Conservation (phyloP, 2,329 filamentous ascomycete species). For the Neonectria magnoliae region DNA sequence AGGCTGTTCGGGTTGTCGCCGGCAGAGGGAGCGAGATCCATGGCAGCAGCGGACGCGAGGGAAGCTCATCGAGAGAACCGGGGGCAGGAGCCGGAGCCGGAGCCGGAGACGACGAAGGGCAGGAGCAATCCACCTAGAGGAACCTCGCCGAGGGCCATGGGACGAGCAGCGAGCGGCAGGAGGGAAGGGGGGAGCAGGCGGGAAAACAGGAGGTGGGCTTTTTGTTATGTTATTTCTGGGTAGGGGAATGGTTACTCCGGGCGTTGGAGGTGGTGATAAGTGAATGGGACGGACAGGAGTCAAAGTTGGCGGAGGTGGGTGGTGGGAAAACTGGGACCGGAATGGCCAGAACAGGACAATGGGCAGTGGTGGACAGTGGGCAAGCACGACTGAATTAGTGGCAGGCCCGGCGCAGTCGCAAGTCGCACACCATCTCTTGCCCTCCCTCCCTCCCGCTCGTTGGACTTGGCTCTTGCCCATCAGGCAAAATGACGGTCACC, state of each 20-base stretch:
- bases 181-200: background rate
- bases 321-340: conserved; percentile 41
- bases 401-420: conserved; percentile 1
- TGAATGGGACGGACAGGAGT: conserved; percentile 28
- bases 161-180: background rate
- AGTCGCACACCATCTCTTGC: background rate
- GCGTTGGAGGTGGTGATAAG: conserved; percentile 22
- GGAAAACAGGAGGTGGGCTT: conserved; percentile 12
- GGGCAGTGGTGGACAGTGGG: background rate
- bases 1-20: conserved; percentile 44
- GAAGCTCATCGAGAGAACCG: conserved; percentile 39
- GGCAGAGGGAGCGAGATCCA: conserved; percentile 42
- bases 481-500: background rate
- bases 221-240: background rate
- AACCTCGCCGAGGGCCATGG: conserved; percentile 31
- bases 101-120: conserved; percentile 24
- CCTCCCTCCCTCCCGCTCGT: too few relatives aligned
- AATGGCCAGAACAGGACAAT: conserved; percentile 15
- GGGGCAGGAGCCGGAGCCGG: conserved; percentile 31
- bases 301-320: conserved; percentile 28
- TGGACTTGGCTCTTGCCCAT: background rate
- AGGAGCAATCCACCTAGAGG: conserved; percentile 34
- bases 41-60: conserved; percentile 33
- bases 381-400: background rate
- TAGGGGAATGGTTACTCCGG: conserved; percentile 7